These are phyloP conservation scores for Aspergillus uvarum DNA, from an alignment of 2,329 filamentous ascomycete species.

Conservation along the genomic window DNA sequence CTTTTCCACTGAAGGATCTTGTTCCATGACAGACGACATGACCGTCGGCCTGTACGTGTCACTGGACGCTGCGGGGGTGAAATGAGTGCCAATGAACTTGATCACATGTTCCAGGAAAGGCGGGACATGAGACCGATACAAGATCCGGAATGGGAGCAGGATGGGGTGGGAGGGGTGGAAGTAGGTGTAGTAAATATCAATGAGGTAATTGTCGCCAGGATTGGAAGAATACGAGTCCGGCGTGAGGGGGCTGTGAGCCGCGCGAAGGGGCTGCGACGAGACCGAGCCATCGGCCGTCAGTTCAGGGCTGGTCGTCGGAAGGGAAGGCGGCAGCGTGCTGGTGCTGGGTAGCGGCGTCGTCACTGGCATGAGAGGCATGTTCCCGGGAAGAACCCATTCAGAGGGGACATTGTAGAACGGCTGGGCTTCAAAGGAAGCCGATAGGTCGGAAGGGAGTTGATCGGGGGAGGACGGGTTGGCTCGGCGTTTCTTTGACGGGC, in stretches of 20 bases:
- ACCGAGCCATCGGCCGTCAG: slow-evolving; percentile 19
- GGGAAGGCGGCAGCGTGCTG: slow-evolving; percentile 19
- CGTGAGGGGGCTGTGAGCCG: slow-evolving; percentile 31
- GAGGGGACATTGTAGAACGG: slow-evolving; percentile 38
- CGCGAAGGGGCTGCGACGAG: slow-evolving; percentile 19
- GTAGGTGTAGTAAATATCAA: slow-evolving; percentile 56
- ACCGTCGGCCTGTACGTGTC: slow-evolving; percentile 45
- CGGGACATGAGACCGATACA: slow-evolving; percentile 41
- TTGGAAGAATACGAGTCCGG: slow-evolving; percentile 37
- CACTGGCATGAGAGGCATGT: slow-evolving; percentile 25
- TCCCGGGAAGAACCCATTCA: slow-evolving; percentile 41
- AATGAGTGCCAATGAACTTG: slow-evolving; percentile 58
- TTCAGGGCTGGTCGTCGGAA: slow-evolving; percentile 25
- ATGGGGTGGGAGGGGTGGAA: slow-evolving; percentile 60
- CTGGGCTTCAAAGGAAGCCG: slow-evolving; percentile 25
- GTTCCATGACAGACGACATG: slow-evolving; percentile 31
- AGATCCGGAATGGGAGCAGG: slow-evolving; percentile 49
- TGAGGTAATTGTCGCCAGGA: slow-evolving; percentile 42
- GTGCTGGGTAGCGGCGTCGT: slow-evolving; percentile 13
- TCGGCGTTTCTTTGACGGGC: slow-evolving; percentile 55
- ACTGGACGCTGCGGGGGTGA: slow-evolving; percentile 47
- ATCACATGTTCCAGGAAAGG: slow-evolving; percentile 55
- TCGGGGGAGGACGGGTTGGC: slow-evolving; percentile 35
- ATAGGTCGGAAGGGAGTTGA: slow-evolving; percentile 53
- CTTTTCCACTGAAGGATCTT: slow-evolving; percentile 57